These are phyloP conservation scores for Xylariaceae sp. DNA, from an alignment of 2,329 filamentous ascomycete genomes.

Conservation along the genomic window DNA sequence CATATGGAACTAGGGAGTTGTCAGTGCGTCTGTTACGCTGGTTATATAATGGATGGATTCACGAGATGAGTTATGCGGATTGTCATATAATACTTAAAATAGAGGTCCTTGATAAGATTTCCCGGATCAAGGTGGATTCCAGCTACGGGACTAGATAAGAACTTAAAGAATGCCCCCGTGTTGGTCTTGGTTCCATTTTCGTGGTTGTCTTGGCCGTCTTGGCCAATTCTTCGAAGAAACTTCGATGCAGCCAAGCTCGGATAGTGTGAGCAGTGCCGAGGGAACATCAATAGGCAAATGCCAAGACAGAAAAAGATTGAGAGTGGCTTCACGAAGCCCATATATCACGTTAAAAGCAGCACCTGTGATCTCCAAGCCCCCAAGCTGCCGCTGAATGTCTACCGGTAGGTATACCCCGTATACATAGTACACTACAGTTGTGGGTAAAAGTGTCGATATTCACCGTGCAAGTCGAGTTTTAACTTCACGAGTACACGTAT, in stretches of 20 bases:
- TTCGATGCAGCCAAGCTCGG: slow-evolving; percentile 26
- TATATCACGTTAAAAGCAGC: neutral
- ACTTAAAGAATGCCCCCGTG: slow-evolving; percentile 14
- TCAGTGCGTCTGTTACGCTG: no score
- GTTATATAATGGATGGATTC: no score
- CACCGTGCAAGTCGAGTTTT: no score
- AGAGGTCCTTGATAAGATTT: neutral
- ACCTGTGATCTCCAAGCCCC: neutral
- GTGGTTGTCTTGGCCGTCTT: slow-evolving; percentile 16
- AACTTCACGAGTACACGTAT: no score
- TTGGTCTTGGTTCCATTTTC: neutral
- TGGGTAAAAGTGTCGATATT: no score
- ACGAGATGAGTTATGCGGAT: no score
- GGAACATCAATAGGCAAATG: neutral
- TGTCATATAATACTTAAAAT: neutral
- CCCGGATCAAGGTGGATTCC: neutral
- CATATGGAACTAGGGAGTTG: no score
- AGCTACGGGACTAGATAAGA: slow-evolving; percentile 15
- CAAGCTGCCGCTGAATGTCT: no score
- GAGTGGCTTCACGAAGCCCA: neutral
- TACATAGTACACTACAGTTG: no score
- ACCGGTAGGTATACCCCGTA: no score
- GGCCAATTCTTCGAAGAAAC: slow-evolving; percentile 29
- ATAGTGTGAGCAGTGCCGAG: neutral
- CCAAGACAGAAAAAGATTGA: neutral